phyloP scores from a whole-genome alignment of 495 filamentous ascomycete genomes.

The Xylaria bambusicola region DNA sequence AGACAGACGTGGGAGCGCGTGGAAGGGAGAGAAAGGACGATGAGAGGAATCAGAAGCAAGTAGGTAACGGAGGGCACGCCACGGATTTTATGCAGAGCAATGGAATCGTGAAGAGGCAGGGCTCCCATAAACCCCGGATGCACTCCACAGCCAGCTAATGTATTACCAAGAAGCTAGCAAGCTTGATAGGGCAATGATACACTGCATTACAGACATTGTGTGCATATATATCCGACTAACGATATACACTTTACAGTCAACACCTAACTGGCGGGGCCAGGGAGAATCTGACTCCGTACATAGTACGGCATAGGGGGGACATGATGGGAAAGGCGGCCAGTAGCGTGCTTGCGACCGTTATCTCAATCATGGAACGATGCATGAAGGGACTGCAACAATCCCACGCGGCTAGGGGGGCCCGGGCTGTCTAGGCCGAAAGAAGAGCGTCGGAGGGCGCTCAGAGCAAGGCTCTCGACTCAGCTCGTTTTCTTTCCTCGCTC shows the following conservation, averaged over 20 bases:
- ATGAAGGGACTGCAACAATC: constrained; percentile 9
- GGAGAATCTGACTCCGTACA: no score
- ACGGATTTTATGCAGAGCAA: constrained; percentile 14
- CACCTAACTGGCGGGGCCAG: not conserved
- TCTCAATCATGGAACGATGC: constrained; percentile 15
- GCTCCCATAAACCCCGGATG: constrained; percentile 1
- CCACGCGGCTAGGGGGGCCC: constrained; percentile 7
- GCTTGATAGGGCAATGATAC: not conserved
- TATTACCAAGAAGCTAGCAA: not conserved
- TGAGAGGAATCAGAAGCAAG: not conserved
- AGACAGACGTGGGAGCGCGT: constrained; percentile 13
- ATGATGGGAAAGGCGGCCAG: not conserved
- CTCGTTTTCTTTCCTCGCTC: not conserved
- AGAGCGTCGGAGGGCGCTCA: not conserved
- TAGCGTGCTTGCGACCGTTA: constrained; percentile 14
- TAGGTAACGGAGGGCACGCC: not conserved
- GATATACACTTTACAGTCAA: not conserved
- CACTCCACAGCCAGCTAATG: constrained; percentile 17
- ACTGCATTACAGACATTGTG: no score
- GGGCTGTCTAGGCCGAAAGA: constrained; percentile 11
- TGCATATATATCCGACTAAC: no score
- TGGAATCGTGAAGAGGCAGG: not conserved
- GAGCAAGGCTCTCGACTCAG: constrained; percentile 14
- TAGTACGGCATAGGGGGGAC: not conserved
- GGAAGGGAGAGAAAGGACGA: not conserved